Evolutionary conservation across 2,329 filamentous ascomycete species (phyloP).

Genomic region (Scopulariopsis brevicaulis): DNA sequence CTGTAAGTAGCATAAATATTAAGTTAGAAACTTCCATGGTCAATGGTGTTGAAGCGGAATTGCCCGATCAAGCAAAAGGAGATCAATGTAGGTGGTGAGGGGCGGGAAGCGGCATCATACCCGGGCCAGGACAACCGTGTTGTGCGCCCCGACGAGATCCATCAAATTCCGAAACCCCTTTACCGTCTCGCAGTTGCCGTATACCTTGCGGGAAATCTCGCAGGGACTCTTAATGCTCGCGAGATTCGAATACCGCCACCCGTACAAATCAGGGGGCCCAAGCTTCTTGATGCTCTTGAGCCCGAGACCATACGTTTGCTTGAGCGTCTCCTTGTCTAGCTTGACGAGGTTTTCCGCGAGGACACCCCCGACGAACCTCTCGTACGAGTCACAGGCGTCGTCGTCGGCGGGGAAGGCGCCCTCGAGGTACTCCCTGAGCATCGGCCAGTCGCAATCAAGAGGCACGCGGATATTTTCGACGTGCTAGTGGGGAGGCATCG

Average conservation of each 20-base stretch:
- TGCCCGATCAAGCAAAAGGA: not conserved
- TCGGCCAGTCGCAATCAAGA: not conserved
- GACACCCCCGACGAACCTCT: not conserved
- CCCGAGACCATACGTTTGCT: not conserved
- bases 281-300: not conserved
- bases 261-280: not conserved
- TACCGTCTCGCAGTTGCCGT: not conserved
- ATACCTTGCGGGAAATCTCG: not conserved
- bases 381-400: not conserved
- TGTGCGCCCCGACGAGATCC: not conserved
- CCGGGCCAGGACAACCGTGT: not conserved
- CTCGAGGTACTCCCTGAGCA: not conserved
- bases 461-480: not conserved
- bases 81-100: too few species aligned
- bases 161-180: not conserved
- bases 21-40: not conserved
- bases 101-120: not conserved
- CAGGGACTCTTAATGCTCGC: not conserved
- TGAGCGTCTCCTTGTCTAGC: not conserved
- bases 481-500: not conserved
- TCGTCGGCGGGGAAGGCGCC: not conserved
- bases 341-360: not conserved
- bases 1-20: too few species aligned
- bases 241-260: not conserved
- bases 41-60: not conserved